Evolutionary conservation across 306 rosid genomes (phyloP).

Genomic region (Medicago truncatula): DNA sequence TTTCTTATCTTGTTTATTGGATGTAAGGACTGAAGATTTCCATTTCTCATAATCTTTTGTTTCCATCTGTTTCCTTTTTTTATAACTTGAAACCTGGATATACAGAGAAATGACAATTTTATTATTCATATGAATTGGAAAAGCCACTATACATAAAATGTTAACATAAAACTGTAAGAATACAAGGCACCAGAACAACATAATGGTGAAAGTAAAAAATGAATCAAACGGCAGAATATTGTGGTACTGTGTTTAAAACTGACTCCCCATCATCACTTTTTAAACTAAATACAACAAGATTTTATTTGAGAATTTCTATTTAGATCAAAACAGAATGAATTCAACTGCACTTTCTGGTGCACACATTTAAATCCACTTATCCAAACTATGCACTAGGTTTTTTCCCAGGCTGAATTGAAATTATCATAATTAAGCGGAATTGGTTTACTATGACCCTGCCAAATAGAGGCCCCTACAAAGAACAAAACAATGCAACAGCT

Average conservation of each 20-base stretch:
- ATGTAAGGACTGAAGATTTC: conserved; percentile 72
- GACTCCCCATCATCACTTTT: conserved; percentile 12
- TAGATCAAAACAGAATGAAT: neutral
- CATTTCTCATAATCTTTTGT: conserved; percentile 65
- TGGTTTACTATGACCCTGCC: neutral
- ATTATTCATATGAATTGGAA: conserved; percentile 4
- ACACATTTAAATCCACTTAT: neutral
- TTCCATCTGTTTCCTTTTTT: conserved; percentile 61
- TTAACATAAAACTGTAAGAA: neutral
- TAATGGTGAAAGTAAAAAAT: conserved; percentile 9
- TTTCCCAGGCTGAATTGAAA: neutral
- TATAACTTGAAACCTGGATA: conserved; percentile 71
- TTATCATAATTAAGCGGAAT: neutral
- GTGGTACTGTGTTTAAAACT: conserved; percentile 16
- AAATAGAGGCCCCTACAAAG: conserved; percentile 15
- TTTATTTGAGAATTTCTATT: too few relatives aligned
- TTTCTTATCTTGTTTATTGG: conserved; percentile 59
- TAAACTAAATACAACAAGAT: too few relatives aligned
- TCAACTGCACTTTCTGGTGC: neutral
- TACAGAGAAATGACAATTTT: neutral
- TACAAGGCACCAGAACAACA: neutral
- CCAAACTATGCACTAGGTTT: neutral
- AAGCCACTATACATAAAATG: neutral
- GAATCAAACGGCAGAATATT: neutral
- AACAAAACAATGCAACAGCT: conserved; percentile 7